Evolutionary conservation across 352 stramenopile genomes (phyloP).

Genomic region (Pythium biforme): DNA sequence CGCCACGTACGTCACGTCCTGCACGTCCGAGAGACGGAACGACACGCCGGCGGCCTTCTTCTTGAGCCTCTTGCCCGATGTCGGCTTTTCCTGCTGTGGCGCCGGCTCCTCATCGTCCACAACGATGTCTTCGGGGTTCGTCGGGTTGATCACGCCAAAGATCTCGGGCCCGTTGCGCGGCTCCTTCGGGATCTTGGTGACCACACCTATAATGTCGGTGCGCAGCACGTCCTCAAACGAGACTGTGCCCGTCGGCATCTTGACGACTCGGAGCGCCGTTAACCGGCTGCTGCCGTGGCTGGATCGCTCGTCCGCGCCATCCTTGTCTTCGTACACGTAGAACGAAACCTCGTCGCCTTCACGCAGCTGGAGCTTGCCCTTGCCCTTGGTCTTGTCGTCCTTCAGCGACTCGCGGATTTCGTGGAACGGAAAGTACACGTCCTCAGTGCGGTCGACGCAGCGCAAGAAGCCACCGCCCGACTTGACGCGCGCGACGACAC

Average conservation of each 20-base stretch:
- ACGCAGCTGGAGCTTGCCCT: constrained; percentile 31
- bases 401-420: constrained; percentile 44
- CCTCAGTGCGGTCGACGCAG: constrained; percentile 62
- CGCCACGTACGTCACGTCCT: constrained; percentile 66
- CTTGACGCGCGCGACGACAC: constrained; percentile 63
- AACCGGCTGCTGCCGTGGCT: constrained; percentile 28
- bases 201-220: constrained; percentile 53
- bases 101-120: constrained; percentile 8
- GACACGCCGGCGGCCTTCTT: constrained; percentile 42
- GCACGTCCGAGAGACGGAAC: constrained; percentile 60
- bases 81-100: constrained; percentile 19
- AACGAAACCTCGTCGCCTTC: constrained; percentile 80
- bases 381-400: constrained; percentile 26
- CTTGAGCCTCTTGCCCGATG: constrained; percentile 33
- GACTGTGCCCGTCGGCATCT: constrained; percentile 50
- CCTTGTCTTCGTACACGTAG: constrained; percentile 70
- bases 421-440: constrained; percentile 74
- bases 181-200: constrained; percentile 66
- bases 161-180: constrained; percentile 59
- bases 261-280: constrained; percentile 69
- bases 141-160: constrained; percentile 49
- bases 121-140: constrained; percentile 13
- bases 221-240: constrained; percentile 64
- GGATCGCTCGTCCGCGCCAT: constrained; percentile 37
- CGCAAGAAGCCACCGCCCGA: constrained; percentile 65